Evolutionary conservation across 768 basidiomycete species (phyloP), one percentile per base, ranked within the genome.

Genomic region (Hebeloma cylindrosporum): DNA sequence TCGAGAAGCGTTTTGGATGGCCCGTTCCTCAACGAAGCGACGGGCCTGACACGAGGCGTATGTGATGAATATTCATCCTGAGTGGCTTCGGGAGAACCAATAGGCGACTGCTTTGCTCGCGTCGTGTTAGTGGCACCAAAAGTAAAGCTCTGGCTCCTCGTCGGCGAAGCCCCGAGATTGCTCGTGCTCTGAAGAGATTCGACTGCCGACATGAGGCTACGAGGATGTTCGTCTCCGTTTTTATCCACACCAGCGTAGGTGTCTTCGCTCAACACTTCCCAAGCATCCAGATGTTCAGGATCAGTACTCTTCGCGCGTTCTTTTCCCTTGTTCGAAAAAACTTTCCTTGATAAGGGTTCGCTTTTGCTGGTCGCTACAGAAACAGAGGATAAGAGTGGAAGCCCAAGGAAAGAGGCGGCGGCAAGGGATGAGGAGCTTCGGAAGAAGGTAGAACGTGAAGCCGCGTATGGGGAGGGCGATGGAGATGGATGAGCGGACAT

Each of bases 351-450:
- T 4, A 65, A 59, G 32, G 50, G 59, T 23, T 72, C 71, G 28
- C 63, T 56, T 48, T 64, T 66, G 7, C 27, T 16, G 21, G 29
- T 26, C 25, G 53, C 26, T 3, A 59, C 57, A 29, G 61, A 60
- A 18, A 63, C 18, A 5, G 60, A 52, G 10, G 66, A 54, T 16
- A 59, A 44, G 7, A 61, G 43, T 14, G 68, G 65, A 9, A 64
- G 45, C 14, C 57, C 49, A 20, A 67, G 57, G n/a, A 73, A 62
- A 3, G 72, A 69, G 2, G 67, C 55, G 1, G 68, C 68, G 3
- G 71, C 66, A 21, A 79, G 61, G 5, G 76, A 76, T 10, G 71
- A 71, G 1, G 74, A 71, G 54, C 77, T 78, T 41, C 68, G 61
- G 54, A 73, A 68, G 48, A 75, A 71, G 3, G 68, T 45, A 59